Conservation (phyloP, 2,329 filamentous ascomycete species). For the Tolypocladium inflatum region DNA sequence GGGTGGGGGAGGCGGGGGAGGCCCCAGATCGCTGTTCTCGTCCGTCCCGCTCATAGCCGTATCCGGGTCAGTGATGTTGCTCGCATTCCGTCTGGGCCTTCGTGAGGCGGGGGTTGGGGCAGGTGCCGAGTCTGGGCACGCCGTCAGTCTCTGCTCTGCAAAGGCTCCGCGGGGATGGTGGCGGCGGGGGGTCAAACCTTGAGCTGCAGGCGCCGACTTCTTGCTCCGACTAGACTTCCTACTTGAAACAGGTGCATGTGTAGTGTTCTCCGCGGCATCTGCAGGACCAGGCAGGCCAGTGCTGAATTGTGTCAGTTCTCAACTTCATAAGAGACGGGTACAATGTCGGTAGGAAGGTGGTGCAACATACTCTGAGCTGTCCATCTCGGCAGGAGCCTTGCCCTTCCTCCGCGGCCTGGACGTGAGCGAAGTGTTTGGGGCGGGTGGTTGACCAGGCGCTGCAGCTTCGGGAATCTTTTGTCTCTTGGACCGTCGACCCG, state of each 20-base stretch:
- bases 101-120: conserved; percentile 29
- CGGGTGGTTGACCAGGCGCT: conserved; percentile 21
- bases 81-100: conserved; percentile 44
- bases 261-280: conserved; percentile 49
- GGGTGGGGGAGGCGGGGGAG: conserved; percentile 31
- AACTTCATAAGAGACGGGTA: background rate
- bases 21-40: conserved; percentile 34
- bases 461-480: conserved; percentile 51
- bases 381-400: conserved; percentile 59
- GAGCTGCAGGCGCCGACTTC: conserved; percentile 42
- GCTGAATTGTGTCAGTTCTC: conserved; percentile 7
- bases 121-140: conserved; percentile 20
- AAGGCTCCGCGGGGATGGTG: background rate
- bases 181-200: conserved; percentile 20
- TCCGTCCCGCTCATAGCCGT: conserved; percentile 63
- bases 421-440: conserved; percentile 18
- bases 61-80: conserved; percentile 49
- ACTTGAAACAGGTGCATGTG: conserved; percentile 54
- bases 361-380: conserved; percentile 53
- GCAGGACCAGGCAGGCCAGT: conserved; percentile 39
- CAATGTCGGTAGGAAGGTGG: background rate
- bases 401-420: conserved; percentile 47
- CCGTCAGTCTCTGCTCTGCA: conserved; percentile 5
- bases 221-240: conserved; percentile 66
- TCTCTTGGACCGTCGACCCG: conserved; percentile 59